phyloP scores from a whole-genome alignment of 2,329 filamentous ascomycete genomes.

The Colletotrichum sp. region DNA sequence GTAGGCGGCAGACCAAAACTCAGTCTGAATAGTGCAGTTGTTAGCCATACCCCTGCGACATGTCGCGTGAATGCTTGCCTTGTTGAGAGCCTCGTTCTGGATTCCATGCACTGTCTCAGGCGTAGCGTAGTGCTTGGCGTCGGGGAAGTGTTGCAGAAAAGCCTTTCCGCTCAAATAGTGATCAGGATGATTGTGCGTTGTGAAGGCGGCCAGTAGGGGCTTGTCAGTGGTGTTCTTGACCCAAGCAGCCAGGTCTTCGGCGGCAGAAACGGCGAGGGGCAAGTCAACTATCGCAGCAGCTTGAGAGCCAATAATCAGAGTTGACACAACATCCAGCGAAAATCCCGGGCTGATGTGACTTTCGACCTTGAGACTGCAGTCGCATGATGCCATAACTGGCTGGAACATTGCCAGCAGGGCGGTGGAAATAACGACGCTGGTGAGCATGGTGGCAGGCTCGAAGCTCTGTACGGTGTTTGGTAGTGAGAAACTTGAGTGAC shows the following conservation, averaged over 20 bases:
- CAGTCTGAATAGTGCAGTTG: background rate
- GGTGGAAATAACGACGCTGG: background rate
- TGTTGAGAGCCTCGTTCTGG: background rate
- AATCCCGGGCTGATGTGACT: background rate
- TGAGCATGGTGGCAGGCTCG: background rate
- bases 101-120: background rate
- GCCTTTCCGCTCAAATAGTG: conserved; percentile 12
- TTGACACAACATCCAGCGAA: conserved; percentile 13
- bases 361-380: background rate
- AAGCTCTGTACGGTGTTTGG: background rate
- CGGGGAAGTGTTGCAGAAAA: conserved; percentile 7
- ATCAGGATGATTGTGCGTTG: conserved; percentile 1
- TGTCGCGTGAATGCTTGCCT: background rate
- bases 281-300: conserved; percentile 8
- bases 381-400: background rate
- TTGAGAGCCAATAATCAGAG: conserved; percentile 6
- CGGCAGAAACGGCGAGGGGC: background rate
- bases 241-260: background rate
- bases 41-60: background rate
- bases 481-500: background rate
- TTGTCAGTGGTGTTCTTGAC: conserved; percentile 12
- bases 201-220: conserved; percentile 5
- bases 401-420: background rate
- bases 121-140: conserved; percentile 6
- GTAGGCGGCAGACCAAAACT: background rate